phyloP scores from a whole-genome alignment of 2,329 filamentous ascomycete genomes.

The Thermothelomyces thermophilus region DNA sequence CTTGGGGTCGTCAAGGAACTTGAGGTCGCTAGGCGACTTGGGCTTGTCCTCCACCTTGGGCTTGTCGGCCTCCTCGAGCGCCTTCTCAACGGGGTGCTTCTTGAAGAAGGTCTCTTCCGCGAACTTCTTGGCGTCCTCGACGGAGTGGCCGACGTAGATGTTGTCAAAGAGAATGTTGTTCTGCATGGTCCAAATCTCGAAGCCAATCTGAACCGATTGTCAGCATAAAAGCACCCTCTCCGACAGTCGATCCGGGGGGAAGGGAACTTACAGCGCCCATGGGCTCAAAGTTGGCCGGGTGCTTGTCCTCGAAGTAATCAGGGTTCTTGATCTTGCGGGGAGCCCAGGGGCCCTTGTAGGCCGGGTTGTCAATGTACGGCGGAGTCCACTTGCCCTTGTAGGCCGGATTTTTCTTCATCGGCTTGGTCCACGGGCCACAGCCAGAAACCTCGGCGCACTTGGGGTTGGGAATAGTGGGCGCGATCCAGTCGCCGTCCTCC shows the following conservation, averaged over 20 bases:
- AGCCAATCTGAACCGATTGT: constrained; percentile 64
- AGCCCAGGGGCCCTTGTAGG: constrained; percentile 93
- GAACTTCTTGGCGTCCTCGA: constrained; percentile 85
- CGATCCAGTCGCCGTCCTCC: constrained; percentile 96
- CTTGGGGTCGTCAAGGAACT: constrained; percentile 87
- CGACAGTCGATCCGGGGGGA: not conserved
- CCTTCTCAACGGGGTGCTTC: constrained; percentile 79
- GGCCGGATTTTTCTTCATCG: constrained; percentile 86
- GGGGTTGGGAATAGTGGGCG: constrained; percentile 87
- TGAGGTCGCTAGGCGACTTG: constrained; percentile 68
- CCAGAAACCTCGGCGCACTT: constrained; percentile 92
- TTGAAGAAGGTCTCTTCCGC: constrained; percentile 82
- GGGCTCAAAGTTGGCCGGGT: constrained; percentile 90
- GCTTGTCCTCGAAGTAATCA: constrained; percentile 94
- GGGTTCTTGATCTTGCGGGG: constrained; percentile 97
- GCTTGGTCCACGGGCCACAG: constrained; percentile 87
- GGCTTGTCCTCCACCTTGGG: constrained; percentile 63
- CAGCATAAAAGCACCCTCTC: not conserved
- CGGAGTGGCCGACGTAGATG: constrained; percentile 98
- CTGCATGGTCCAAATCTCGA: constrained; percentile 99
- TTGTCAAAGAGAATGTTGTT: constrained; percentile 98
- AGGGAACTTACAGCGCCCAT: constrained; percentile 78
- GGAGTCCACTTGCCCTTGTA: constrained; percentile 99
- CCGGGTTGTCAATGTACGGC: constrained; percentile 91
- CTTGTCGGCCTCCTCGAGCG: constrained; percentile 69